Percentiles rank a stretch among this genome's conserved stretches.
These are phyloP conservation scores for Spatholobus suberectus DNA, from an alignment of 306 rosid species.

Conservation along the genomic window DNA sequence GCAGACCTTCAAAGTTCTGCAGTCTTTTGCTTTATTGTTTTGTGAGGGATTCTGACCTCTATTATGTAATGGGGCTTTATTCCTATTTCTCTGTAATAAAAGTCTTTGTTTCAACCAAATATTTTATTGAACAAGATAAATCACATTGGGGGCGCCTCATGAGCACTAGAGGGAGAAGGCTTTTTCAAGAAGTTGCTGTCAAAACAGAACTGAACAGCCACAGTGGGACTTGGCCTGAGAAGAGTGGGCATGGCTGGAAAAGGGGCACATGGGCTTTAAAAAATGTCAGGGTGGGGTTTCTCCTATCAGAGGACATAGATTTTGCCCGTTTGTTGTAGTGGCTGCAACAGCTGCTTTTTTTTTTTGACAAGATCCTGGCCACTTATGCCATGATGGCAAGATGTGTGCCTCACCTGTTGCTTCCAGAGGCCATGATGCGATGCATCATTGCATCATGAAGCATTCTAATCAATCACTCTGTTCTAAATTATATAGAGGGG, in stretches of 20 bases:
- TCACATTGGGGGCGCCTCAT: neutral
- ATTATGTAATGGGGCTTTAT: neutral
- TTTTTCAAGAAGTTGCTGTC: neutral
- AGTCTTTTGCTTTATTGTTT: neutral
- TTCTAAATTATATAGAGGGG: neutral
- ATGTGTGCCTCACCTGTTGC: neutral
- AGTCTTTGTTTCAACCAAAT: neutral
- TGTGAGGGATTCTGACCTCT: neutral
- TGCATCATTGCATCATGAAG: neutral
- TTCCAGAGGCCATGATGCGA: neutral
- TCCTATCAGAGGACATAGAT: neutral
- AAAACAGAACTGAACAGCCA: neutral
- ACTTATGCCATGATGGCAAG: neutral
- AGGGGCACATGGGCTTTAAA: neutral
- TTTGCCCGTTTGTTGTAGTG: neutral
- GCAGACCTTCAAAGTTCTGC: neutral
- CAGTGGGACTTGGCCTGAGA: neutral
- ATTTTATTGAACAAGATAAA: neutral
- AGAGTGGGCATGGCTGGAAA: neutral
- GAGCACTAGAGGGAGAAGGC: neutral
- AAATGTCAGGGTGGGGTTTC: neutral
- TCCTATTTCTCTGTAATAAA: neutral
- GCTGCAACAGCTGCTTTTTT: neutral
- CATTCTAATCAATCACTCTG: neutral
- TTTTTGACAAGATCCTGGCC: neutral